Conservation (phyloP, 352 stramenopile species). For the Pelagophyceae sp. region DNA sequence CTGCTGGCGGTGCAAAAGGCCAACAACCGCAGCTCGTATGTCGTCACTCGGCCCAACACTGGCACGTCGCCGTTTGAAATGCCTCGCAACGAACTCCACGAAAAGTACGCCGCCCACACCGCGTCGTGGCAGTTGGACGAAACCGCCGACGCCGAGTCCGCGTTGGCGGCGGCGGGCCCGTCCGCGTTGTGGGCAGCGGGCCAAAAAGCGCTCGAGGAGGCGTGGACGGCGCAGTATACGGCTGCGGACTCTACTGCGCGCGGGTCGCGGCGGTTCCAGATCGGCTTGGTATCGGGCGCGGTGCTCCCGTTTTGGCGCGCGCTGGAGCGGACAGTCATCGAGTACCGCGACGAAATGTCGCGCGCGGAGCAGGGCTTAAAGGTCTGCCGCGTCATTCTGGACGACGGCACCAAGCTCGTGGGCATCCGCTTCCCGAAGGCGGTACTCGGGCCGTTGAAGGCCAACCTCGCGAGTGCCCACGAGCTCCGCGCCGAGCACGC, state of each 20-base stretch:
- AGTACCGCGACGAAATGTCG: slow-evolving; percentile 24
- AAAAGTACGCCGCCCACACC: slow-evolving; percentile 38
- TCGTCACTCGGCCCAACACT: slow-evolving; percentile 46
- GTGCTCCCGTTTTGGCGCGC: slow-evolving; percentile 42
- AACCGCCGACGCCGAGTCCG: background rate
- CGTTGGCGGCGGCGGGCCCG: background rate
- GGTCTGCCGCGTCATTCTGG: slow-evolving; percentile 37
- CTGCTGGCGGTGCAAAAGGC: slow-evolving; percentile 8
- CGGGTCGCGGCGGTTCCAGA: slow-evolving; percentile 7
- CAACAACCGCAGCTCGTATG: background rate
- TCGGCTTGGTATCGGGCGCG: slow-evolving; percentile 42
- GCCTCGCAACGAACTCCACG: slow-evolving; percentile 34
- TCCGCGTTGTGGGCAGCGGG: too few relatives aligned
- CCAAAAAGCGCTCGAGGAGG: background rate
- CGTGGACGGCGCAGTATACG: slow-evolving; percentile 1
- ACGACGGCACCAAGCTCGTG: slow-evolving; percentile 34
- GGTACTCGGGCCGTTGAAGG: slow-evolving; percentile 24
- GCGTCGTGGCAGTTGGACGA: slow-evolving; percentile 18
- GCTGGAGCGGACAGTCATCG: slow-evolving; percentile 39
- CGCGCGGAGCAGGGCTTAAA: slow-evolving; percentile 35
- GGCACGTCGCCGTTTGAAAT: slow-evolving; percentile 41
- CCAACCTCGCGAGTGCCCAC: background rate
- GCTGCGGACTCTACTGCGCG: background rate
- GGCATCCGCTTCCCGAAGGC: slow-evolving; percentile 43
- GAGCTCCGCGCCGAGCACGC: background rate